Evolutionary conservation across 106 monocot genomes (phyloP).

Genomic region (Dendrobium huoshanense): DNA sequence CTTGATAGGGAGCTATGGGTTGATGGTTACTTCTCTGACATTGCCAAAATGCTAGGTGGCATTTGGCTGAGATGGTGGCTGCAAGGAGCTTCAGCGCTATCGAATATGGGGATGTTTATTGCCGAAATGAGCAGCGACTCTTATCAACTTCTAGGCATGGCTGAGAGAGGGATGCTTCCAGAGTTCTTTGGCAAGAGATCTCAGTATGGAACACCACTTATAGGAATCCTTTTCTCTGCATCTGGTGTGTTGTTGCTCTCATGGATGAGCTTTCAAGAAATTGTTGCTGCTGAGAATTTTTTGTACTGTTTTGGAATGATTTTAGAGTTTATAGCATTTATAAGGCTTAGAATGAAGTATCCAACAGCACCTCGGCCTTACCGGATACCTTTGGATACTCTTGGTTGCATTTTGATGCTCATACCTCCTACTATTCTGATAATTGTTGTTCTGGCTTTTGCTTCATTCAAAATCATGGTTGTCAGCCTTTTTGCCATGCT

Average conservation of each 20-base stretch:
- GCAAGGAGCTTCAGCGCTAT: conserved; percentile 52
- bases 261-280: conserved; percentile 78
- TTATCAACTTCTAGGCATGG: conserved; percentile 82
- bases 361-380: conserved; percentile 42
- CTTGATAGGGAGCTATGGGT: conserved; percentile 45
- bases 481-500: conserved; percentile 46
- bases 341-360: conserved; percentile 39
- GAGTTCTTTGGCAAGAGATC: conserved; percentile 54
- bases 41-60: conserved; percentile 48
- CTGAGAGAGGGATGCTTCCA: conserved; percentile 71
- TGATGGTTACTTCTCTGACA: conserved; percentile 65
- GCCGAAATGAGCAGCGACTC: conserved; percentile 81
- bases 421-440: conserved; percentile 52
- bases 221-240: conserved; percentile 71
- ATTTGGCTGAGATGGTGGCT: conserved; percentile 57
- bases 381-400: conserved; percentile 53
- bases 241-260: conserved; percentile 63
- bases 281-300: conserved; percentile 69
- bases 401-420: conserved; percentile 53
- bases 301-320: conserved; percentile 75
- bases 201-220: conserved; percentile 42
- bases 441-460: conserved; percentile 38
- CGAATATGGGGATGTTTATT: conserved; percentile 73
- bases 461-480: conserved; percentile 49
- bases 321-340: conserved; percentile 54